Base-by-base conservation (phyloP, 768 basidiomycete species). In the Leccinum rimulosum region DNA sequence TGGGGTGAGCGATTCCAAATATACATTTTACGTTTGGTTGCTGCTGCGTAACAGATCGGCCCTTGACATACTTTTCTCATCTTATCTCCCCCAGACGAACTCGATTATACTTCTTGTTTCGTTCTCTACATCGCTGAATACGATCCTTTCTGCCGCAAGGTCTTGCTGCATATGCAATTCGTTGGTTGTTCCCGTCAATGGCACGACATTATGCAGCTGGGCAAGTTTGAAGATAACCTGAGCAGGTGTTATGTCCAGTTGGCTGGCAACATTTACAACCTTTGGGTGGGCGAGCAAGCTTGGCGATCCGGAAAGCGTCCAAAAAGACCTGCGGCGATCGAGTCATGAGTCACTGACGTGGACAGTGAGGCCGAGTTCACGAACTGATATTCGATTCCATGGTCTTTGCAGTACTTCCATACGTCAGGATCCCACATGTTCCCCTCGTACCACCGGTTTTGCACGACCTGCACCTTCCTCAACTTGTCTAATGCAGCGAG, bases 291-390 rank as follows among this genome's bases (percentile, higher is more conserved):
- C 55, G 5, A 92, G 74, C 9, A 93, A 75, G 15, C 68, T 75
- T 4, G 90, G 87, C 3, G 90, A 89, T n/a, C 90, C 88, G 1
- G 88, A 81, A 25, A 95, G 74, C 25, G 93, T 93, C 92, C 93
- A 93, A 72, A 94, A 93, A 15, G 91, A 91, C 65, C 91, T 91
- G 49, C 35, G 22, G 6, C 27, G 9, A 30, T 52, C 31, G 33
- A 52, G 14, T 10, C 1, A 7, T 57, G 31, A 45, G 55, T 35
- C 52, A 48, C 28, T 9, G 47, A 49, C 14, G 15, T 30, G 5
- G 8, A 25, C 8, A 47, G 35, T 22, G 17, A 9, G 19, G 35
- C 33, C 33, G 56, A 64, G 65, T 33, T 27, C 1, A 65, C 72
- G 38, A 63, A 92, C 88, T 93, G 90, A 65, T 93, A 93, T 67